These are phyloP conservation scores for Rhododendron molle DNA, from an alignment of 148 eudicot species.

Conservation along the genomic window DNA sequence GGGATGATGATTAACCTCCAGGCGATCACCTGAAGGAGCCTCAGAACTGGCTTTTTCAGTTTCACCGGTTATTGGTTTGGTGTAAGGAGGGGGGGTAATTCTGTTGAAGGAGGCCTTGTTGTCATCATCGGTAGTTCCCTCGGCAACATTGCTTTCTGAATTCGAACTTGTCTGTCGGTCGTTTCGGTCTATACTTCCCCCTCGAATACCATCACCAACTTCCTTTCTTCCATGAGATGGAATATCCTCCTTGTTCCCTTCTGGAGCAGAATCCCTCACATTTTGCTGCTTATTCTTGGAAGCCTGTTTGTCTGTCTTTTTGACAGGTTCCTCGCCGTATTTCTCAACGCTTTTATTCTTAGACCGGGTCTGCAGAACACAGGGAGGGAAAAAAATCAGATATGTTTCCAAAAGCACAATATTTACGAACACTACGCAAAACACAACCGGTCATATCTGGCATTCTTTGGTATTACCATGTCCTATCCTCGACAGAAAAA, in stretches of 20 bases:
- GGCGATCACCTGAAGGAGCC: not conserved
- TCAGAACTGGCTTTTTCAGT: not conserved
- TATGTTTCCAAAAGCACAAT: not conserved
- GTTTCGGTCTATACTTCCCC: not conserved
- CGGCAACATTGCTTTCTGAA: constrained; percentile 10
- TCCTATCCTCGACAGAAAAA: not conserved
- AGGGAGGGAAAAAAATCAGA: not conserved
- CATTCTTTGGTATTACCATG: not conserved
- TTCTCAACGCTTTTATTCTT: constrained; percentile 9
- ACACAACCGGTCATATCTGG: not conserved
- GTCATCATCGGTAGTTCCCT: constrained; percentile 17
- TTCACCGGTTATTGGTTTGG: constrained; percentile 17
- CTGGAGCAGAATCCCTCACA: constrained; percentile 11
- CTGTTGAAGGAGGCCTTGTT: constrained; percentile 27
- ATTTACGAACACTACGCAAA: not conserved
- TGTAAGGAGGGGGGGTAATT: constrained; percentile 46
- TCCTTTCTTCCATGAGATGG: constrained; percentile 9
- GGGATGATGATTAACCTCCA: not conserved
- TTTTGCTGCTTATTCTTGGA: constrained; percentile 3
- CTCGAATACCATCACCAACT: constrained; percentile 6
- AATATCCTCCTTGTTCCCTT: constrained; percentile 17
- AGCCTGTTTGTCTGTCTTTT: constrained; percentile 7
- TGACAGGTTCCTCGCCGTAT: constrained; percentile 2
- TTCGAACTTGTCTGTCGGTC: not conserved
- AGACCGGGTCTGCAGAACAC: constrained; percentile 22